These are phyloP conservation scores for Colletotrichum gigasporum DNA, from an alignment of 2,329 filamentous ascomycete species.

Conservation along the genomic window DNA sequence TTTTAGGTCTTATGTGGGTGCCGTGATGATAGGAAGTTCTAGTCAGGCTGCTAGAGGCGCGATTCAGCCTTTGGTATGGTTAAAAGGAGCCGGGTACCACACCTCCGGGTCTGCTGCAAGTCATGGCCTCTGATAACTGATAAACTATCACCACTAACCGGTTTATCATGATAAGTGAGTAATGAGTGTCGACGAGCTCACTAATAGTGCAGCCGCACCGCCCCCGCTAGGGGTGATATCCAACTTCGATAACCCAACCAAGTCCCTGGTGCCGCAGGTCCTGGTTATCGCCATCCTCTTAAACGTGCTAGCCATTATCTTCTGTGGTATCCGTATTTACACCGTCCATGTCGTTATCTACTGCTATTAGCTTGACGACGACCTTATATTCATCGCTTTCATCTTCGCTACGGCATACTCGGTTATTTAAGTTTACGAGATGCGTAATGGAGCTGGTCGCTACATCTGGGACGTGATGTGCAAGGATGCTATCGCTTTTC, in stretches of 20 bases:
- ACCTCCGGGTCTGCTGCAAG: too few relatives aligned
- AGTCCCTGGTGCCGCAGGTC: conserved; percentile 27
- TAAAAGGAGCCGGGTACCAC: too few relatives aligned
- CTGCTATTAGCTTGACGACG: conserved; percentile 20
- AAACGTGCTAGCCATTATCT: conserved; percentile 24
- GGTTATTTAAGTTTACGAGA: conserved; percentile 21
- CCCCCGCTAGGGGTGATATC: conserved; percentile 18
- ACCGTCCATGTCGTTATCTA: conserved; percentile 19
- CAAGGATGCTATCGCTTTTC: conserved; percentile 9
- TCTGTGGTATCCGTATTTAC: conserved; percentile 24
- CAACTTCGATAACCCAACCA: conserved; percentile 18
- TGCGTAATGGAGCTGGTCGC: conserved; percentile 14
- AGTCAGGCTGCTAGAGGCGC: too few relatives aligned
- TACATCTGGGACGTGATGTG: conserved; percentile 25
- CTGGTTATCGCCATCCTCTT: conserved; percentile 19
- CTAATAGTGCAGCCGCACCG: not conserved
- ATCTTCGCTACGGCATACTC: conserved; percentile 24
- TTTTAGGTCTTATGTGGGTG: conserved; percentile 1
- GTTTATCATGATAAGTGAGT: conserved; percentile 17
- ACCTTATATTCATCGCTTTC: conserved; percentile 22
- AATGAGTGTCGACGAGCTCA: conserved; percentile 7
- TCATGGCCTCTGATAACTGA: not conserved
- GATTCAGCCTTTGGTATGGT: not conserved
- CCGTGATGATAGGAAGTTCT: not conserved
- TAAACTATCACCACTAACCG: not conserved